Base-by-base conservation (phyloP, 2,329 filamentous ascomycete species). In the Aspergillus ruber region DNA sequence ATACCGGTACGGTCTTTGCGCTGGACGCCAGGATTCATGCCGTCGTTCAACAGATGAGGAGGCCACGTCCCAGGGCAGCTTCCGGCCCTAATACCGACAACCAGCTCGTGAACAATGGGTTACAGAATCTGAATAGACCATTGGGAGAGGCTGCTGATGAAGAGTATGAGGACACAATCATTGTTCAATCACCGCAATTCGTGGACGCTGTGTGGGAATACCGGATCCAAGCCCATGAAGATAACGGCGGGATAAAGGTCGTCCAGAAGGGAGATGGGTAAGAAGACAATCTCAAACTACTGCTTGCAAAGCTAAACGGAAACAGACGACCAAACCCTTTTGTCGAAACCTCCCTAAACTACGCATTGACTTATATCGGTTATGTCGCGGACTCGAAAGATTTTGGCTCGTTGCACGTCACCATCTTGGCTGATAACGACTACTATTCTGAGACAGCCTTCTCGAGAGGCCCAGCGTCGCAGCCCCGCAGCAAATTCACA, bases 111-210 rank as follows among this genome's bases (percentile, higher is more conserved):
- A 17, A 17, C 15, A 39, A 39, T 39, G 36, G 36, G 17, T 21
- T 39, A 39, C 58, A 38, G 51, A 44, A 15, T 42, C 49, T n/a
- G 50, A 42, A 6, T 50, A 52, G 39, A 32, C 50, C 23, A 47
- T 50, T 8, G 43, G 43, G 13, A 29, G 40, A 18, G 33, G 47
- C 5, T 50, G 13, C 77, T 52, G 74, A 78, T 35, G 84, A 84
- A 18, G 82, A 89, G 33, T 66, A 65, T 3, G 72, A 79, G 51
- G 74, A 76, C 49, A 86, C 88, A 66, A 87, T 97, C 61, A 80
- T 90, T 45, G 91, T 98, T 45, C 82, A 84, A 56, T 95, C 90
- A 60, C 93, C 93, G 43, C 93, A 98, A 71, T 98, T 98, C 67
- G 73, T 82, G 39, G 83, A 87, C 57, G 90, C 90, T 3, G 78